Conservation (phyloP, 768 basidiomycete species). For the Strobilomyces dryophilus region DNA sequence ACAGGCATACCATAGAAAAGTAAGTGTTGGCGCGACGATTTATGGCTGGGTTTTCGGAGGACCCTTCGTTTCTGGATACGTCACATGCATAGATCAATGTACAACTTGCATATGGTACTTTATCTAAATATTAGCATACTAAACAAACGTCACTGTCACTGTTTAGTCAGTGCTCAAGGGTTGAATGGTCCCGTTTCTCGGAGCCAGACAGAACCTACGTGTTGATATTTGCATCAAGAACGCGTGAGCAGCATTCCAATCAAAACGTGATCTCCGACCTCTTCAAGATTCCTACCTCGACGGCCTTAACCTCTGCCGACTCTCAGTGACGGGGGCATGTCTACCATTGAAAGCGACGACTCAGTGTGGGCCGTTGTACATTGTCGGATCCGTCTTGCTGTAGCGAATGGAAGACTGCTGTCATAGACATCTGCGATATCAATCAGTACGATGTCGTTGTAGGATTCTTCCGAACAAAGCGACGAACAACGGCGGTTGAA, state of each 20-base stretch:
- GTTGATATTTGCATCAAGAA: too few relatives aligned
- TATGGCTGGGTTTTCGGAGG: neutral
- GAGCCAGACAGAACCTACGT: too few relatives aligned
- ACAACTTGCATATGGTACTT: neutral
- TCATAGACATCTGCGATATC: constrained; percentile 21
- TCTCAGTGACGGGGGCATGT: neutral
- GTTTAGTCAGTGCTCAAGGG: neutral
- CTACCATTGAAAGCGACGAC: constrained; percentile 2
- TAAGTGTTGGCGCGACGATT: neutral
- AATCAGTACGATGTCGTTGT: constrained; percentile 9
- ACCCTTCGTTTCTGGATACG: neutral
- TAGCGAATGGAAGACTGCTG: constrained; percentile 14
- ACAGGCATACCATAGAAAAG: constrained; percentile 4
- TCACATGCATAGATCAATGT: neutral
- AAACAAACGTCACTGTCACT: neutral
- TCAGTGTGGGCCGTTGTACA: constrained; percentile 9
- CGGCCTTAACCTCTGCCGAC: constrained; percentile 26
- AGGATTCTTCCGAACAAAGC: neutral
- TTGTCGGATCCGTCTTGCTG: constrained; percentile 17
- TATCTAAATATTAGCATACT: neutral
- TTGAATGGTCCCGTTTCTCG: too few relatives aligned
- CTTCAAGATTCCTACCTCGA: constrained; percentile 27
- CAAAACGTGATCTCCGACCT: constrained; percentile 17
- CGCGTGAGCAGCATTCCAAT: neutral
- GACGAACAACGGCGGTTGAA: neutral